Evolutionary conservation across 2,329 filamentous ascomycete species (phyloP), one percentile per base, ranked within the genome.

Genomic region (Penicillium sp.): DNA sequence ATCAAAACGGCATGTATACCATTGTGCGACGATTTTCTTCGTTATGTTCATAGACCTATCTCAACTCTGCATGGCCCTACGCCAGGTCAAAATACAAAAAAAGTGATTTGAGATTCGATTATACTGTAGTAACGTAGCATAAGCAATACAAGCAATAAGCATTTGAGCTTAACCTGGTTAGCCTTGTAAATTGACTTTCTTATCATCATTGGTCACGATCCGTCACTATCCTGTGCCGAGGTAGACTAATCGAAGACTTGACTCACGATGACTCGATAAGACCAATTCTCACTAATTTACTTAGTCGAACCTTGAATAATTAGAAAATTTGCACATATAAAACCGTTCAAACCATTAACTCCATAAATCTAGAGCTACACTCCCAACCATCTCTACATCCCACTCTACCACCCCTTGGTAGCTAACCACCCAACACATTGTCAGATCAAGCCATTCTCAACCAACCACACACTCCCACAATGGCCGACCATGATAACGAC

Each of bases 21-120:
- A 65, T 63, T 57, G 60, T 48, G 47, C 26, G 26, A 35, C 22
- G 49, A 31, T 3, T 31, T 57, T 58, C 35, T 56, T 57, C 27
- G 43, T 55, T 49, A 45, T 60, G 57, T 65, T 57, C 33, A 67
- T 69, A 70, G 67, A 67, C 56, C 54, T 58, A 55, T 68, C 66
- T 65, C 68, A 58, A 61, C 68, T 70, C 67, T 61, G 54, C 56
- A 57, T 59, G 46, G 57, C 64, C 45, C 49, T 51, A 58, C 60
- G 62, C 65, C 48, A 29, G 54, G 55, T 54, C 37, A 52, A 64
- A 62, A 64, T 64, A 57, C 55, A 63, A 64, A 63, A 65, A 66
- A 60, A 66, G 45, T 62, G 52, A 62, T 58, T 57, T 42, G 39
- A 42, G 19, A 42, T 42, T 42, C 21, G 37, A 42, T 42, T 42